phyloP scores from a whole-genome alignment of 2,329 filamentous ascomycete genomes.

The Sclerotinia trifoliorum region DNA sequence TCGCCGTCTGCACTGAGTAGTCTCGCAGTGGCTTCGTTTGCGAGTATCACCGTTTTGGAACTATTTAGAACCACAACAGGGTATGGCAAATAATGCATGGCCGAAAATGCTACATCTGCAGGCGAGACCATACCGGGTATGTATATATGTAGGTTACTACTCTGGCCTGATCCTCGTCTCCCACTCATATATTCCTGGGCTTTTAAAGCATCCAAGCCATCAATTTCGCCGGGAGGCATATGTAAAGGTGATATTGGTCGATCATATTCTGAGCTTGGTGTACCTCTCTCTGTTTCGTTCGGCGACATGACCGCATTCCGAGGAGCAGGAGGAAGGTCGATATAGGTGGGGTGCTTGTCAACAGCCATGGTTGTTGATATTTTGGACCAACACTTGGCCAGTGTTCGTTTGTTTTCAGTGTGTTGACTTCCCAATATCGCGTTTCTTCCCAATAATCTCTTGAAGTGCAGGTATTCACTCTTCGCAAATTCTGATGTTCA shows the following conservation, averaged over 20 bases:
- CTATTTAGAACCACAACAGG: constrained; percentile 68
- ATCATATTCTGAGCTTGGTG: constrained; percentile 18
- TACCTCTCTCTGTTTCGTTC: constrained; percentile 9
- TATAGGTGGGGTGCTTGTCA: constrained; percentile 16
- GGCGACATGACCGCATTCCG: background rate
- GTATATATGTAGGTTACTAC: constrained; percentile 28
- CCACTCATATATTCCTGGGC: constrained; percentile 28
- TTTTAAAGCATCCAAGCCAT: constrained; percentile 35
- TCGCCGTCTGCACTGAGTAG: constrained; percentile 59
- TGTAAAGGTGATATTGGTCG: constrained; percentile 33
- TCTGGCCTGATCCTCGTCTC: constrained; percentile 23
- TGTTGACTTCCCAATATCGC: background rate
- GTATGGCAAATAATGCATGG: constrained; percentile 72
- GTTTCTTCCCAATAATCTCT: background rate
- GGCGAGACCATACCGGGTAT: constrained; percentile 50
- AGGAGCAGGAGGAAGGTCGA: constrained; percentile 4
- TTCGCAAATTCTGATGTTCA: background rate
- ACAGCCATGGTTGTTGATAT: constrained; percentile 1
- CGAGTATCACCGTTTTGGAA: constrained; percentile 67
- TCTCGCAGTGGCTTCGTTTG: constrained; percentile 73
- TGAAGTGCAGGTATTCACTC: background rate
- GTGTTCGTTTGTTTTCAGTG: background rate
- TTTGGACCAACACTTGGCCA: background rate
- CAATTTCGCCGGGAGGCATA: constrained; percentile 34
- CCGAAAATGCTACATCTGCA: constrained; percentile 61